Evolutionary conservation across 192 early-diverging fungal genomes (phyloP).

Genomic region (Coemansia sp.): DNA sequence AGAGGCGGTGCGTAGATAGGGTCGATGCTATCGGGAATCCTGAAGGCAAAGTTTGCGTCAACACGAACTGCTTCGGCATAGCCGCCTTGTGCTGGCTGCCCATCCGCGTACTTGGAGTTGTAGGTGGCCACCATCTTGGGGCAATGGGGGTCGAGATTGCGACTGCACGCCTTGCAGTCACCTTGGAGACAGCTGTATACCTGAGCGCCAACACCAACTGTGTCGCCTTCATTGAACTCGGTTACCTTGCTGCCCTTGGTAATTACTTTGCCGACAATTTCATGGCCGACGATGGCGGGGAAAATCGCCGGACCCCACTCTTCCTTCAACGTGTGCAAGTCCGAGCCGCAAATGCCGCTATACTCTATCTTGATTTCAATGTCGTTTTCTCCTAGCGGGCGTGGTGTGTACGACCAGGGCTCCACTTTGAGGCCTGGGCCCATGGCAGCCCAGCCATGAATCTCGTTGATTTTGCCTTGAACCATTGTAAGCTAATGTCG

Average conservation of each 20-base stretch:
- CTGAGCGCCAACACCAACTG: constrained; percentile 68
- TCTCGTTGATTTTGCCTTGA: constrained; percentile 30
- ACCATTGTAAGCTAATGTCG: constrained; percentile 10
- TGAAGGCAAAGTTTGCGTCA: constrained; percentile 60
- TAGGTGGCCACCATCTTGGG: constrained; percentile 47
- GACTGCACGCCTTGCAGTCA: constrained; percentile 56
- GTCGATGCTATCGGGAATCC: constrained; percentile 55
- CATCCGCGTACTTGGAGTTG: constrained; percentile 56
- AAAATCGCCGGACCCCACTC: constrained; percentile 56
- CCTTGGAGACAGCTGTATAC: constrained; percentile 53
- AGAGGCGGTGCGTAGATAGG: constrained; percentile 66
- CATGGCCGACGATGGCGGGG: constrained; percentile 63
- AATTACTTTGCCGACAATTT: constrained; percentile 64
- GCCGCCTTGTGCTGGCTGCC: constrained; percentile 55
- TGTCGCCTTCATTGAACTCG: constrained; percentile 58
- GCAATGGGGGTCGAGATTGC: constrained; percentile 47
- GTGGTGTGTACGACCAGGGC: constrained; percentile 57
- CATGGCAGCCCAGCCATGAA: constrained; percentile 50
- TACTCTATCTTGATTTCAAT: constrained; percentile 73
- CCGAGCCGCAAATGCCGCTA: constrained; percentile 76
- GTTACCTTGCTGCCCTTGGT: constrained; percentile 58
- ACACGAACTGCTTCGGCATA: constrained; percentile 63
- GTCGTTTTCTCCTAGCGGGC: constrained; percentile 59
- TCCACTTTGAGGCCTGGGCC: constrained; percentile 28
- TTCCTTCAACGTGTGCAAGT: constrained; percentile 66